A percentile compares a stretch with the other conserved stretches of the same genome.
Conservation (phyloP, 2,329 filamentous ascomycete genomes). For the Calonectria hawksworthii region DNA sequence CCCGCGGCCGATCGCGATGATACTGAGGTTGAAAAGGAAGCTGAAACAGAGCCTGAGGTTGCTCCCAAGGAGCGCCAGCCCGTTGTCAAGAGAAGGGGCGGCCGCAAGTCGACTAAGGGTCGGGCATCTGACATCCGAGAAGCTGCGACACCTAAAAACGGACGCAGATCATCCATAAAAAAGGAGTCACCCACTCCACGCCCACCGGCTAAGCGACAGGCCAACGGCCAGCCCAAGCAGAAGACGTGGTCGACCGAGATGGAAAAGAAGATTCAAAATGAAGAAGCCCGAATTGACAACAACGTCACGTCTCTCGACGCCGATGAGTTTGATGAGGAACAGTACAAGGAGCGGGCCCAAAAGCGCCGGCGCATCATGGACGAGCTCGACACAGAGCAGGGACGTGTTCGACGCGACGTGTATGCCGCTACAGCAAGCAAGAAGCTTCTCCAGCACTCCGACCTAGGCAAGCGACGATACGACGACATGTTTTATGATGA, state of each 20-base stretch:
- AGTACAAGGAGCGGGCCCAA: conserved; percentile 68
- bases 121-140: conserved; percentile 67
- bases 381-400: conserved; percentile 72
- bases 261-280: conserved; percentile 57
- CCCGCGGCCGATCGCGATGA: conserved; percentile 44
- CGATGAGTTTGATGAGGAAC: conserved; percentile 58
- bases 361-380: conserved; percentile 80
- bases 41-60: conserved; percentile 52
- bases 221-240: conserved; percentile 75
- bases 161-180: conserved; percentile 66
- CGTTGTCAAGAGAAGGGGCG: conserved; percentile 48
- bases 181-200: conserved; percentile 63
- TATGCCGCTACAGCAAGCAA: conserved; percentile 70
- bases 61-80: conserved; percentile 43
- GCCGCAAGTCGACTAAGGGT: conserved; percentile 60
- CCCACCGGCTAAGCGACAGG: conserved; percentile 69
- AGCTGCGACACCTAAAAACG: conserved; percentile 62
- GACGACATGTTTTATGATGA: conserved; percentile 82
- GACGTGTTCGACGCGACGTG: conserved; percentile 73
- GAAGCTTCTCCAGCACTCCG: conserved; percentile 77
- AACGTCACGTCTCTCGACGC: conserved; percentile 62
- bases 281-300: conserved; percentile 59
- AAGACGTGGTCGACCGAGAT: conserved; percentile 71
- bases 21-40: conserved; percentile 52
- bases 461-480: conserved; percentile 81